Conservation (phyloP, 2,329 filamentous ascomycete genomes). For the Curvularia verruculosa region DNA sequence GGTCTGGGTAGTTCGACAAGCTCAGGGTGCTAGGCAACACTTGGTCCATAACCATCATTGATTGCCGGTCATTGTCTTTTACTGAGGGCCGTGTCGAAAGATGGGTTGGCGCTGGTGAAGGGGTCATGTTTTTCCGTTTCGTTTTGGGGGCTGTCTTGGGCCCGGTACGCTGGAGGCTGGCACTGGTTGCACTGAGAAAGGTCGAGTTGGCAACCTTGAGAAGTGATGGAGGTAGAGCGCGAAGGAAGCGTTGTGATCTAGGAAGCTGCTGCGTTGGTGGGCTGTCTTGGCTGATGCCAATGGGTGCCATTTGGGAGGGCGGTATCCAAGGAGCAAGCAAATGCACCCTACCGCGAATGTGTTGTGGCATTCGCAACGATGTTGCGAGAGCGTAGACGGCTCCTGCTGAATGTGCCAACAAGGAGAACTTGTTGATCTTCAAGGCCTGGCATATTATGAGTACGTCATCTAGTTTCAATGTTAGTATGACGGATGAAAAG, state of each 20-base stretch:
- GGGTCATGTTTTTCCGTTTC: conserved; percentile 38
- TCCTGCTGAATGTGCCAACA: conserved; percentile 93
- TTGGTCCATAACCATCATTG: conserved; percentile 58
- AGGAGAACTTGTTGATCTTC: conserved; percentile 93
- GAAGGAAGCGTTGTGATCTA: conserved; percentile 87
- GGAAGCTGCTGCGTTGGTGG: conserved; percentile 86
- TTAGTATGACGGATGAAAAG: conserved; percentile 52
- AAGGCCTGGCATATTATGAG: conserved; percentile 90
- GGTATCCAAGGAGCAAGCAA: conserved; percentile 96
- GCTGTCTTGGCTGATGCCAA: conserved; percentile 70
- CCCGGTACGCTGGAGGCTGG: conserved; percentile 65
- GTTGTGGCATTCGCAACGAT: conserved; percentile 91
- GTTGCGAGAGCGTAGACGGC: conserved; percentile 98
- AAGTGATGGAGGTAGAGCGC: conserved; percentile 86
- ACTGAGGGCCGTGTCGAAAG: conserved; percentile 24
- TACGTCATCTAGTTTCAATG: conserved; percentile 70
- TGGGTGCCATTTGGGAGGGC: conserved; percentile 64
- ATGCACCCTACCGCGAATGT: conserved; percentile 92
- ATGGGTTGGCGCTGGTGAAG: conserved; percentile 22
- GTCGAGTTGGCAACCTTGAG: conserved; percentile 94
- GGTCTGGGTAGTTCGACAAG: conserved; percentile 36
- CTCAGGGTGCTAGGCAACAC: conserved; percentile 50
- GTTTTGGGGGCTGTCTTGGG: conserved; percentile 60
- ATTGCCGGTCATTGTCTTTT: conserved; percentile 51
- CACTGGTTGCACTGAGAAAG: conserved; percentile 91